Base-by-base conservation (phyloP, 495 filamentous ascomycete genomes). In the Lasiosphaeriaceae sp. region DNA sequence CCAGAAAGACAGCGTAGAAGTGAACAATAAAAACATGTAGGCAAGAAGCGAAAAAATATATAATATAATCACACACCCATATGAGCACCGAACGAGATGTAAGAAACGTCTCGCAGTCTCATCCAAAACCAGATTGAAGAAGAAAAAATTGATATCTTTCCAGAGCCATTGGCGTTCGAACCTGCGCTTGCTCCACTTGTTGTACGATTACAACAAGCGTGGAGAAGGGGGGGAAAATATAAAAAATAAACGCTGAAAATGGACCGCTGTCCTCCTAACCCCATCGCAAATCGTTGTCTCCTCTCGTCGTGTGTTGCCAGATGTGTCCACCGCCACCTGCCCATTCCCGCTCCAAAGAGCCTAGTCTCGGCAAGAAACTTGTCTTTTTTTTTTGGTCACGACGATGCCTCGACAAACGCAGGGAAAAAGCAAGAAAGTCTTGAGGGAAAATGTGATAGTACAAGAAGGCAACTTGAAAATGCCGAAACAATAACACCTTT, bases 161-260 rank as follows among this genome's bases (percentile, higher is more conserved):
- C 26, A 45, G 52, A 17, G 68, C 65, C 58, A 64, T 4, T 31
- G 26, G 26, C 26, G 26, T 9, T 9, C 26, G 26, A 31, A 31
- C 26, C 26, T 31, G 26, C 9, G 26, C 26, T 31, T 31, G 3
- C 26, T 31, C 26, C 4, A 9, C 26, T 63, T 65, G 70, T 67
- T 68, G 63, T 65, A 71, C 62, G 79, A 61, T 80, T 81, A 83
- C 76, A 83, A 81, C 74, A 76, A 80, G 69, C 61, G 80, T 79
- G 48, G 52, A 64, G 56, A 58, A 65, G 55, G n/a, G n/a, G n/a
- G n/a, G n/a, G n/a, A n/a, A n/a, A n/a, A n/a, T n/a, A n/a, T 31
- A 3, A 65, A 62, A 56, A 41, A 52, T n/a, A n/a, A 39, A 16
- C 14, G 51, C 22, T 50, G 20, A 46, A 31, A 31, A 31, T 31